Evolutionary conservation across 2,329 filamentous ascomycete species (phyloP), one percentile per base, ranked within the genome.

Genomic region (Elsinoe australis): DNA sequence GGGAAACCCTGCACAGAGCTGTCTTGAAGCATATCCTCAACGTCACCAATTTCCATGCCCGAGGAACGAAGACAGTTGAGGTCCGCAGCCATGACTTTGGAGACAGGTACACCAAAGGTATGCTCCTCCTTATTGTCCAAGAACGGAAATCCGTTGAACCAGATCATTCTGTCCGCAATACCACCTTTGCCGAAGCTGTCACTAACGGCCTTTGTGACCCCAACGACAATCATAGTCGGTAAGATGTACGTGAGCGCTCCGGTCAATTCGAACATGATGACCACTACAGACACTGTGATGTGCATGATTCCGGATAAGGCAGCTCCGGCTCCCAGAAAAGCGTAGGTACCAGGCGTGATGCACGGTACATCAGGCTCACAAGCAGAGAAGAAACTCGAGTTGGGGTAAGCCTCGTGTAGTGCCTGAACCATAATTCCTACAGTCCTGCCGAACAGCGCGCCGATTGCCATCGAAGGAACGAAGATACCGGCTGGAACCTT

Each of bases 231-330:
- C 92, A 98, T 98, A 10, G 90, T 96, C 0, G 92, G 92, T 21
- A 98, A 71, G 55, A 98, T 96, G 61, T 98, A 98, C 1, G 89
- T 95, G 52, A 96, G 71, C 5, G 92, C 92, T n/a, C 92, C 92
- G 0, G 92, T 98, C 41, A 98, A 76, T 67, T 98, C 92, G 61
- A 96, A 96, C 92, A 98, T 96, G 65, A 98, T 98, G 59, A 98
- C 92, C 2, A 95, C 90, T 7, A 98, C 88, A 0, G 89, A 94
- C 12, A 98, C 82, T 0, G 90, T 95, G 53, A 98, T 85, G 65
- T 96, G 92, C 90, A 96, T 98, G 61, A 96, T 95, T 7, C 92
- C 92, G 63, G 85, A 90, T 18, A 98, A 73, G 0, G 92, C 87
- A 1, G 92, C 90, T 0, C 82, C 92, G 4, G 92, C 92, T 33